Base-by-base conservation (phyloP, 352 stramenopile species). In the Pythium volutum region DNA sequence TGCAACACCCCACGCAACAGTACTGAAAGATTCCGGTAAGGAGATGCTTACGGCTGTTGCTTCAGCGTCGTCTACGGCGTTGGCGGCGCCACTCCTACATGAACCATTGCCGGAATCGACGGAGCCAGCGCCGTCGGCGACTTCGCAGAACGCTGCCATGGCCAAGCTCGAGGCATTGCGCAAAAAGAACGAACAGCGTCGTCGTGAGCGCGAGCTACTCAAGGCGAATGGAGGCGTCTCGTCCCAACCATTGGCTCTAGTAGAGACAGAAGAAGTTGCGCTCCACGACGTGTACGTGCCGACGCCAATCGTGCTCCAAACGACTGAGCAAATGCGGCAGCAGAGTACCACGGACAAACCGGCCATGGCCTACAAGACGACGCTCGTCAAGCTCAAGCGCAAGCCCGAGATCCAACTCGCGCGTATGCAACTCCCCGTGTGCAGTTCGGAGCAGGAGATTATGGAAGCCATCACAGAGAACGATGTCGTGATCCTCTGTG, bases 371-470 rank as follows among this genome's bases (percentile, higher is more conserved):
- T 78, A 86, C 73, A 90, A 93, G 73, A 88, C 72, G 29, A 84
- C 73, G 29, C 76, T 92, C 22, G 82, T 92, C 46, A 69, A 75
- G 56, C 71, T 91, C 29, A 79, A 86, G 29, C 86, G 97, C 29
- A 89, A 91, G 16, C 70, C 81, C 0, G 79, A 87, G 38, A 94
- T 99, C 31, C 75, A 97, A 64, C 67, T 96, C 58, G 76, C 76
- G 34, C 90, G 98, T 51, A 98, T 96, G 79, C 82, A 98, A 73
- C 81, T 99, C 31, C 97, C 98, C 3, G 96, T 99, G 34, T 98
- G 95, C 65, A 90, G 81, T 26, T 99, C 98, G 64, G 98, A 99
- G 73, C 98, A 98, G 75, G 97, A 99, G 79, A 99, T 99, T 62
- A 98, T 99, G 77, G 97, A 99, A 67, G 83, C 96, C 0, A 96